Base-by-base conservation (phyloP, 108 stramenopile genomes). In the Mediolabrus comicus region DNA sequence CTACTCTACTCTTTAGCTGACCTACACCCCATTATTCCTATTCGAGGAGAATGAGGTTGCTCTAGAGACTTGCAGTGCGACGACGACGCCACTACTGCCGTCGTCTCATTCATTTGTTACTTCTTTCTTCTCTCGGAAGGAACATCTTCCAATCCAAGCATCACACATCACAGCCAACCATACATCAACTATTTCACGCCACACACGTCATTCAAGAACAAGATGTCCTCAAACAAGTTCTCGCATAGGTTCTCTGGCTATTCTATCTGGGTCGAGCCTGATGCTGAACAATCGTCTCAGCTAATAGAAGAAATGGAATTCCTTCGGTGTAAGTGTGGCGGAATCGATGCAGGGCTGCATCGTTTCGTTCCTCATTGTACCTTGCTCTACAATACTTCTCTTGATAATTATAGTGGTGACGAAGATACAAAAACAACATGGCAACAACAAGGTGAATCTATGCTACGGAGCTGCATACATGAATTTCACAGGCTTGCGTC, bases 221-320 rank as follows among this genome's bases (percentile, higher is more conserved):
- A 2, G 2, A 41, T 9, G 39, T 17, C 46, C 2, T 8, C 46
- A 24, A 49, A 22, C 39, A 65, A 57, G 43, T 77, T 81, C 31
- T 39, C 55, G 1, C 75, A 77, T 33, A 25, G 10, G 8, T 81
- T 81, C 55, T 62, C 64, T 3, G 80, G 80, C 4, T 29, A 54
- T 16, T 73, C 71, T 13, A 65, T 81, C 9, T 81, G 80, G 80
- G 32, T 81, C 57, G 80, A 81, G 65, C 74, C 74, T 3, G 61
- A 61, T 49, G 29, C 62, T 19, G 3, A 41, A 6, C 36, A 60
- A 26, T 72, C 67, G 3, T 43, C 28, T 0, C 61, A 32, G 22
- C 27, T 81, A n/a, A 25, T 22, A 10, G 34, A 60, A 1, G 75
- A 76, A 28, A 73, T 77, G 75, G 64, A 72, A 19, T 36, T 13